phyloP scores from a whole-genome alignment of 164 flowering plant genomes.

The Litsea cubeba region DNA sequence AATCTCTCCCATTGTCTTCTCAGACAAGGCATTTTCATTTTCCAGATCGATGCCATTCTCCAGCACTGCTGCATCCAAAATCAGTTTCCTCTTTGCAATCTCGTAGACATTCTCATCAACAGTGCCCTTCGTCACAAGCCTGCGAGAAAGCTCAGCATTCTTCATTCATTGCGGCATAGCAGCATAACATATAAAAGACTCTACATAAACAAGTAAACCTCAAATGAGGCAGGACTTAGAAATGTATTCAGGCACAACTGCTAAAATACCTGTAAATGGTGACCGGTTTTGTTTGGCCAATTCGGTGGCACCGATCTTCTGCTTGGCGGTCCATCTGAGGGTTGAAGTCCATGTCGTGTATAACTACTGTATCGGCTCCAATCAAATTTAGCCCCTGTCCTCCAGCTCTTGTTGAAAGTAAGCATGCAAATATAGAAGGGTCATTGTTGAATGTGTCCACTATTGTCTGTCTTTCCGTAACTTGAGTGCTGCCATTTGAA shows the following conservation, averaged over 20 bases:
- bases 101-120: slow-evolving; percentile 94
- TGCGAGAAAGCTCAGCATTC: slow-evolving; percentile 19
- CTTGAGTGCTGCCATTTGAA: slow-evolving; percentile 69
- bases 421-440: slow-evolving; percentile 80
- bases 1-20: slow-evolving; percentile 95
- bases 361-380: slow-evolving; percentile 93
- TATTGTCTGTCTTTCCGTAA: slow-evolving; percentile 81
- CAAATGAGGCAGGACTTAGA: neutral
- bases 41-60: slow-evolving; percentile 63
- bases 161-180: neutral
- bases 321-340: slow-evolving; percentile 97
- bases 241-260: neutral
- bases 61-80: slow-evolving; percentile 87
- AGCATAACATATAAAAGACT: neutral
- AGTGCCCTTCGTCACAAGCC: slow-evolving; percentile 86
- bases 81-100: slow-evolving; percentile 87
- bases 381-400: slow-evolving; percentile 93
- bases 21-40: slow-evolving; percentile 44
- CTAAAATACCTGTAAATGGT: slow-evolving; percentile 67
- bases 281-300: slow-evolving; percentile 91
- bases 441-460: slow-evolving; percentile 88
- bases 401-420: slow-evolving; percentile 95
- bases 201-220: neutral
- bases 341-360: slow-evolving; percentile 98
- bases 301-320: slow-evolving; percentile 95